Conservation (phyloP, 2,329 filamentous ascomycete genomes). For the Atkinsonella texensis region DNA sequence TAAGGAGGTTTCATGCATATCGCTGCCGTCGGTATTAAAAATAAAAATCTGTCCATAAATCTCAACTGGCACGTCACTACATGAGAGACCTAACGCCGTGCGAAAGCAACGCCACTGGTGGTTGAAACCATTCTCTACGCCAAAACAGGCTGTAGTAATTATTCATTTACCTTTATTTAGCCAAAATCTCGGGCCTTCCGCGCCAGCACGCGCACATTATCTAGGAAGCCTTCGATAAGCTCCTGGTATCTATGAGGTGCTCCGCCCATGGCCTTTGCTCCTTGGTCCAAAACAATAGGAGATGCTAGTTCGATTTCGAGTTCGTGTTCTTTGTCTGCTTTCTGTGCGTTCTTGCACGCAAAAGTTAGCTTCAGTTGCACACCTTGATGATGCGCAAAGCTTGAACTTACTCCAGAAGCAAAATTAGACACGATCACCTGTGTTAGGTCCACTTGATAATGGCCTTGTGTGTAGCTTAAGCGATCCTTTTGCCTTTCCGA, state of each 20-base stretch:
- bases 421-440: slow-evolving; percentile 54
- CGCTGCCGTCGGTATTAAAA: slow-evolving; percentile 1
- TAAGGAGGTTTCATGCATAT: neutral
- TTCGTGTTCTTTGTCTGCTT: slow-evolving; percentile 58
- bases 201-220: slow-evolving; percentile 55
- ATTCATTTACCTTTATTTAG: neutral
- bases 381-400: neutral
- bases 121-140: neutral
- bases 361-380: slow-evolving; percentile 3
- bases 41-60: neutral
- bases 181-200: slow-evolving; percentile 26
- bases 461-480: slow-evolving; percentile 77
- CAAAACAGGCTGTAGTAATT: neutral
- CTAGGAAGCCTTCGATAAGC: slow-evolving; percentile 60
- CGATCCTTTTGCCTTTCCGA: slow-evolving; percentile 75
- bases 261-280: slow-evolving; percentile 38
- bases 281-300: slow-evolving; percentile 52
- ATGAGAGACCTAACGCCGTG: neutral
- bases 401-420: slow-evolving; percentile 24
- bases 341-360: slow-evolving; percentile 23
- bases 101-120: neutral
- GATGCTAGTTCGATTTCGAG: slow-evolving; percentile 68
- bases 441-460: slow-evolving; percentile 84
- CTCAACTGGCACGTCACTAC: neutral
- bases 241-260: slow-evolving; percentile 50